Conservation (phyloP, 805 yeast species). For the Metschnikowia lunata region DNA sequence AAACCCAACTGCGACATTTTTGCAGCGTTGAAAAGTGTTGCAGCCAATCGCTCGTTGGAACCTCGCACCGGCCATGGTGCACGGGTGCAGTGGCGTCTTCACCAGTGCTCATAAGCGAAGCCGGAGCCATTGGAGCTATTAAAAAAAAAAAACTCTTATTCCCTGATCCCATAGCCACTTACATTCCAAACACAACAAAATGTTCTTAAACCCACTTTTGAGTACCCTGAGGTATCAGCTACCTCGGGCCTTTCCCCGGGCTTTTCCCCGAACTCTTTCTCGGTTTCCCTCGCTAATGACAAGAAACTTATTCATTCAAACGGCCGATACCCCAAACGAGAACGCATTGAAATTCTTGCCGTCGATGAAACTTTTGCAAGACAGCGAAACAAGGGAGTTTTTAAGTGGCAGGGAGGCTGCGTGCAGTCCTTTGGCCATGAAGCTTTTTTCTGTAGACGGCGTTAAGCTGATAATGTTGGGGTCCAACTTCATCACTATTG, state of each 20-base stretch:
- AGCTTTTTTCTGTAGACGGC: slow-evolving; percentile 72
- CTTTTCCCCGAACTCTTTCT: neutral
- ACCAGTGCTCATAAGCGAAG: no score
- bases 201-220: no score
- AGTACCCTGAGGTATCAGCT: no score
- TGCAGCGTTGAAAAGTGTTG: no score
- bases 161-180: no score
- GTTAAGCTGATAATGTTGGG: slow-evolving; percentile 76
- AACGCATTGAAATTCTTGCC: slow-evolving; percentile 84
- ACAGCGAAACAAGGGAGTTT: slow-evolving; percentile 65
- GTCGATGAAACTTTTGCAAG: slow-evolving; percentile 55
- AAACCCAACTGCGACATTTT: no score
- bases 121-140: no score
- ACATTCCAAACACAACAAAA: no score
- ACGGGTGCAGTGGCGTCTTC: no score
- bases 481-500: slow-evolving; percentile 76
- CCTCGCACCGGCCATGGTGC: no score
- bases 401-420: slow-evolving; percentile 71
- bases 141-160: no score
- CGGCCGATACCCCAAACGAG: slow-evolving; percentile 81
- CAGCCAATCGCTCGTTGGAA: no score
- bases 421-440: slow-evolving; percentile 72
- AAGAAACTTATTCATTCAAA: slow-evolving; percentile 59
- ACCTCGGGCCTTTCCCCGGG: neutral
- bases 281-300: neutral